A percentile compares a stretch with the other conserved stretches of the same genome.
phyloP scores from a whole-genome alignment of 2,329 filamentous ascomycete species.

The Cephalotrichum gorgonifer region DNA sequence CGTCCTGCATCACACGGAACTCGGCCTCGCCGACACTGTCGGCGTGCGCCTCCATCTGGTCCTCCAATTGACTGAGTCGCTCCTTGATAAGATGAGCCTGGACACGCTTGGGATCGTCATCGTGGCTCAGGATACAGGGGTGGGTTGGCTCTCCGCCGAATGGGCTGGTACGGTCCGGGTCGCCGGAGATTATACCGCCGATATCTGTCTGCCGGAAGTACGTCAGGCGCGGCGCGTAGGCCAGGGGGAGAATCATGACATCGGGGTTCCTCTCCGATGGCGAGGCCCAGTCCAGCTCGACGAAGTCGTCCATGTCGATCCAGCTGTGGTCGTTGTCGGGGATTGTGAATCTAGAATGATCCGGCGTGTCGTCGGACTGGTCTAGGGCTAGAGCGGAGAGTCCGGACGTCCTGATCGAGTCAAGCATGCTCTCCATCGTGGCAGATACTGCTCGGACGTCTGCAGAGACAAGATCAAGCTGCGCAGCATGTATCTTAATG shows the following conservation, averaged over 20 bases:
- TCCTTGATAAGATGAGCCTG: slow-evolving; percentile 78
- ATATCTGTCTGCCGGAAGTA: slow-evolving; percentile 98
- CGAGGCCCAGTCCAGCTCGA: slow-evolving; percentile 92
- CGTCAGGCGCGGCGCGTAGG: slow-evolving; percentile 87
- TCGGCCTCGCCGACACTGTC: slow-evolving; percentile 67
- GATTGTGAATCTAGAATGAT: slow-evolving; percentile 85
- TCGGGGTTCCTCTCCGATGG: slow-evolving; percentile 84
- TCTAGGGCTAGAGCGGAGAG: slow-evolving; percentile 17
- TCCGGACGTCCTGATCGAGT: slow-evolving; percentile 10
- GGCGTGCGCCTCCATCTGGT: slow-evolving; percentile 68
- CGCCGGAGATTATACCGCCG: slow-evolving; percentile 65
- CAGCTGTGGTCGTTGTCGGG: slow-evolving; percentile 91
- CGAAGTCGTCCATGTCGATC: slow-evolving; percentile 99
- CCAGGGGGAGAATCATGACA: slow-evolving; percentile 87
- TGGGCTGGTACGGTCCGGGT: slow-evolving; percentile 71
- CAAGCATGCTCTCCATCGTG: slow-evolving; percentile 68
- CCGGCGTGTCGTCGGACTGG: slow-evolving; percentile 46
- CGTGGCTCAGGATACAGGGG: slow-evolving; percentile 86
- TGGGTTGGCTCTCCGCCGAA: slow-evolving; percentile 94
- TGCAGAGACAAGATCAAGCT: slow-evolving; percentile 82
- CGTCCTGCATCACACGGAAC: slow-evolving; percentile 46
- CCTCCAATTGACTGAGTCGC: slow-evolving; percentile 66
- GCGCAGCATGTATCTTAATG: slow-evolving; percentile 92
- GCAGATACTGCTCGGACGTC: slow-evolving; percentile 92
- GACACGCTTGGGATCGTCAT: slow-evolving; percentile 79